Evolutionary conservation across 371 early-diverging fungal genomes (phyloP).

Genomic region (Mortierella sp.): DNA sequence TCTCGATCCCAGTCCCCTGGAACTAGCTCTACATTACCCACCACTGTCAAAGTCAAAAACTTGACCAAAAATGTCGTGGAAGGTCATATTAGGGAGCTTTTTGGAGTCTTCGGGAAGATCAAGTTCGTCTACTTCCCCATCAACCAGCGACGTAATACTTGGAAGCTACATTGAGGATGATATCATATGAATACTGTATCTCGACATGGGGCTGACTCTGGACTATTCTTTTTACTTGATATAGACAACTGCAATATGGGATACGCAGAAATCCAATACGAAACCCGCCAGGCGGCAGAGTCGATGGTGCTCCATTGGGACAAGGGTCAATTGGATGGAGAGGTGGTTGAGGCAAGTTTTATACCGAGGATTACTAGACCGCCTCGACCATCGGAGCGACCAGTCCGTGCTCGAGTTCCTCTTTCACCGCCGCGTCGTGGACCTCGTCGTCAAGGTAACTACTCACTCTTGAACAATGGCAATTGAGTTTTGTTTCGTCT

Average conservation of each 20-base stretch:
- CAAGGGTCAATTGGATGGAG: constrained; percentile 69
- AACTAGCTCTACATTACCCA: constrained; percentile 2
- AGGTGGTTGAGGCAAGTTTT: constrained; percentile 37
- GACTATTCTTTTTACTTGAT: not conserved
- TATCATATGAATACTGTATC: too few relatives aligned
- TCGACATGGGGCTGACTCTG: not conserved
- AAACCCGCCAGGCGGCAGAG: constrained; percentile 63
- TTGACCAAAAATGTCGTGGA: constrained; percentile 66
- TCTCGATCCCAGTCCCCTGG: constrained; percentile 18
- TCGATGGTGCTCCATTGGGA: constrained; percentile 67
- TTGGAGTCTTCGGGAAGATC: constrained; percentile 77
- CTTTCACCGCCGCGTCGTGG: constrained; percentile 37
- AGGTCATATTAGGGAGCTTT: constrained; percentile 72
- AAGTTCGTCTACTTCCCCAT: constrained; percentile 74
- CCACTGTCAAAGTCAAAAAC: constrained; percentile 44
- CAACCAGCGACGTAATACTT: constrained; percentile 59
- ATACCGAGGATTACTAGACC: constrained; percentile 17
- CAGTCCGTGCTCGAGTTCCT: constrained; percentile 27
- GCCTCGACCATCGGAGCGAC: constrained; percentile 10
- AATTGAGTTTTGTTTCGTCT: not conserved
- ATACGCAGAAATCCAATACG: constrained; percentile 66
- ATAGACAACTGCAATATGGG: constrained; percentile 64
- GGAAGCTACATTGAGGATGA: not conserved
- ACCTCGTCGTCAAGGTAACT: constrained; percentile 38
- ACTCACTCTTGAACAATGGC: too few relatives aligned